These are phyloP conservation scores for Mariannaea elegans DNA, from an alignment of 2,329 filamentous ascomycete genomes.

Conservation along the genomic window DNA sequence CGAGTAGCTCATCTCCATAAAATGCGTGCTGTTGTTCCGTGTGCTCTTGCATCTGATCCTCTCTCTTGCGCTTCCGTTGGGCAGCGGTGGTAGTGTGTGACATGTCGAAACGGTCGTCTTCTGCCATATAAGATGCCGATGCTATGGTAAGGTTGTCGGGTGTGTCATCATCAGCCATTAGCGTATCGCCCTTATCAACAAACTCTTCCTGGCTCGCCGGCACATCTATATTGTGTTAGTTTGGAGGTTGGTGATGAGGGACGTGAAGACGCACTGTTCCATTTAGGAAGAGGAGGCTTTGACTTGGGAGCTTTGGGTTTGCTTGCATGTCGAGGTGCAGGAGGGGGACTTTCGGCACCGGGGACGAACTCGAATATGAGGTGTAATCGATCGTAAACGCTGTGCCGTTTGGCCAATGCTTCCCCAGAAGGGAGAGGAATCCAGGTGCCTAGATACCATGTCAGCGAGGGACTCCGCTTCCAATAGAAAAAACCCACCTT, in stretches of 20 bases:
- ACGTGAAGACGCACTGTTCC: conserved; percentile 45
- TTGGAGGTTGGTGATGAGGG: not conserved
- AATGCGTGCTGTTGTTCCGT: conserved; percentile 87
- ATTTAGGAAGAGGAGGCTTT: conserved; percentile 64
- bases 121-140: conserved; percentile 85
- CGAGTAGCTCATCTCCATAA: conserved; percentile 91
- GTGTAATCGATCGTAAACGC: conserved; percentile 81
- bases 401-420: conserved; percentile 85
- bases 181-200: conserved; percentile 67
- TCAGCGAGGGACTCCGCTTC: too few species aligned
- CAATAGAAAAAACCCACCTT: conserved; percentile 63
- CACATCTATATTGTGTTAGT: conserved; percentile 31
- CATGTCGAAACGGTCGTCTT: conserved; percentile 80
- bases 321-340: conserved; percentile 90
- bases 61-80: conserved; percentile 80
- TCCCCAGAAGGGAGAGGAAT: conserved; percentile 87
- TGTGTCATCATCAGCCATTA: conserved; percentile 79
- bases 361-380: conserved; percentile 91
- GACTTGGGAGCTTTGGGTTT: conserved; percentile 80
- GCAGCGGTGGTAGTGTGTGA: conserved; percentile 67
- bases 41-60: conserved; percentile 67
- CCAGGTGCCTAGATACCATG: conserved; percentile 79
- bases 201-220: conserved; percentile 61
- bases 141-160: conserved; percentile 85
- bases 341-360: conserved; percentile 87